A percentile compares a stretch with the other conserved stretches of the same genome.
These are phyloP conservation scores for Angomonas deanei DNA, from an alignment of 208 protist genomes.

Conservation along the genomic window DNA sequence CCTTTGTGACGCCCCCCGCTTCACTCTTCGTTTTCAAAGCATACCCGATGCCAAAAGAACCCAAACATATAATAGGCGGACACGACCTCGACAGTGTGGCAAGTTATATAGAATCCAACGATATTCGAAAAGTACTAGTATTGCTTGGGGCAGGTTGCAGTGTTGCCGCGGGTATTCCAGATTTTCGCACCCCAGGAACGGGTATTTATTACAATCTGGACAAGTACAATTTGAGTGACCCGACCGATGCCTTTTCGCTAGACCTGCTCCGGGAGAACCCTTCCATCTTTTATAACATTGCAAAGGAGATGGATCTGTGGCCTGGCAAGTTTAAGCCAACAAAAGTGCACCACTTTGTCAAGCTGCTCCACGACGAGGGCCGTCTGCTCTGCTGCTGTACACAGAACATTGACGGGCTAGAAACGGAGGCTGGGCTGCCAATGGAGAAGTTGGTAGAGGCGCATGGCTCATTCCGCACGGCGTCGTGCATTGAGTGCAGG, in stretches of 20 bases:
- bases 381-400: slow-evolving; percentile 92
- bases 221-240: slow-evolving; percentile 90
- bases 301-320: slow-evolving; percentile 81
- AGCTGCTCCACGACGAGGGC: slow-evolving; percentile 87
- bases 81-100: slow-evolving; percentile 24
- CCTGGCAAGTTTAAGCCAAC: slow-evolving; percentile 83
- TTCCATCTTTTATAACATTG: slow-evolving; percentile 89
- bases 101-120: slow-evolving; percentile 47
- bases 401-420: slow-evolving; percentile 97
- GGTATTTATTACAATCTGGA: slow-evolving; percentile 89
- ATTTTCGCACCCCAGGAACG: slow-evolving; percentile 90
- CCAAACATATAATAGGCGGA: neutral
- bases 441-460: slow-evolving; percentile 88
- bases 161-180: slow-evolving; percentile 92
- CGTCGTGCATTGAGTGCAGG: slow-evolving; percentile 84
- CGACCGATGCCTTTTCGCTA: slow-evolving; percentile 89
- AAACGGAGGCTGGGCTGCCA: slow-evolving; percentile 77
- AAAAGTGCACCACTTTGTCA: slow-evolving; percentile 90
- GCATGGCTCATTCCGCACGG: slow-evolving; percentile 91
- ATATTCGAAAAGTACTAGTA: slow-evolving; percentile 84
- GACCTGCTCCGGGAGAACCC: slow-evolving; percentile 83
- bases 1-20: no score
- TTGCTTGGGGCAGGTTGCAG: slow-evolving; percentile 89
- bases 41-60: neutral
- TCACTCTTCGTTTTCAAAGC: neutral